phyloP scores from a whole-genome alignment of 805 yeast genomes.

The Diddensiella santjacobensis region DNA sequence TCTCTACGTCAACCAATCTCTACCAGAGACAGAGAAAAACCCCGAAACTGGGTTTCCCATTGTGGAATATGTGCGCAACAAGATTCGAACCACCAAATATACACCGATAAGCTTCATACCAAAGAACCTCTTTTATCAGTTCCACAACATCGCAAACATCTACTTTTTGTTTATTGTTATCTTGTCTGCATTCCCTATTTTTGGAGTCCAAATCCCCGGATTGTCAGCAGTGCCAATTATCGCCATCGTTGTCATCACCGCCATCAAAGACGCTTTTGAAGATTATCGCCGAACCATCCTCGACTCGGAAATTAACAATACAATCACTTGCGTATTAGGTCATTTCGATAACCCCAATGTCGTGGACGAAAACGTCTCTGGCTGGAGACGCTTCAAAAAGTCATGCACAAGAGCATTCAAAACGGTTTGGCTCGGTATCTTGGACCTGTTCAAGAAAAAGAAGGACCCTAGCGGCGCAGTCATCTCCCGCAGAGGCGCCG shows the following conservation, averaged over 20 bases:
- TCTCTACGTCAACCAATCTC: constrained; percentile 47
- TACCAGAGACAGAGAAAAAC: constrained; percentile 44
- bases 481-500: background rate
- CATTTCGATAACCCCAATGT: constrained; percentile 60
- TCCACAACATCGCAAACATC: constrained; percentile 83
- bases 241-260: constrained; percentile 72
- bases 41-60: constrained; percentile 62
- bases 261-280: constrained; percentile 72
- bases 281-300: constrained; percentile 63
- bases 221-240: constrained; percentile 77
- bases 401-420: constrained; percentile 34
- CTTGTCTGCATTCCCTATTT: constrained; percentile 56
- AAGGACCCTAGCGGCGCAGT: background rate
- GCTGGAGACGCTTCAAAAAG: constrained; percentile 71
- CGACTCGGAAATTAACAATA: constrained; percentile 66
- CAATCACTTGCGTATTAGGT: constrained; percentile 52
- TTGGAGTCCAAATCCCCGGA: constrained; percentile 71
- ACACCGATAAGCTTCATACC: constrained; percentile 89
- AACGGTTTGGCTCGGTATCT: background rate
- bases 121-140: constrained; percentile 74
- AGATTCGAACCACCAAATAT: constrained; percentile 92
- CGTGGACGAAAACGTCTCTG: constrained; percentile 47
- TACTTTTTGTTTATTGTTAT: constrained; percentile 79
- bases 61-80: constrained; percentile 73
- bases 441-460: constrained; percentile 8